phyloP scores from a whole-genome alignment of 331 rosid genomes.

The Spiraea crenata region DNA sequence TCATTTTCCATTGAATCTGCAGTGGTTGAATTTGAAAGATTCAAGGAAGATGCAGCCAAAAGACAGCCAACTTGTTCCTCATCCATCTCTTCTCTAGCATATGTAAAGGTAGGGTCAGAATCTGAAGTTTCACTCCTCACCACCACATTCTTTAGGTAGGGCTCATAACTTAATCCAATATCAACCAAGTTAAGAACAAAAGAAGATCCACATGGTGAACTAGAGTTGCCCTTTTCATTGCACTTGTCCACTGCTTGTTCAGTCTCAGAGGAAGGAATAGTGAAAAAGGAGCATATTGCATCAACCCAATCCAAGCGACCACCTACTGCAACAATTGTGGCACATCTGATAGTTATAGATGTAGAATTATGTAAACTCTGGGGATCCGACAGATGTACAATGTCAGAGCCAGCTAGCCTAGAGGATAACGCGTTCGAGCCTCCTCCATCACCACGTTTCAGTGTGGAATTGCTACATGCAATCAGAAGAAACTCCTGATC shows the following conservation, averaged over 20 bases:
- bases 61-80: conserved; percentile 70
- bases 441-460: conserved; percentile 93
- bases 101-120: conserved; percentile 44
- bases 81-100: conserved; percentile 42
- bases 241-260: conserved; percentile 39
- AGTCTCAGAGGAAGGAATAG: conserved; percentile 40
- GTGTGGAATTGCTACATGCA: conserved; percentile 62
- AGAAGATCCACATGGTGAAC: conserved; percentile 39
- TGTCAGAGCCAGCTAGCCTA: conserved; percentile 78
- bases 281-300: conserved; percentile 61
- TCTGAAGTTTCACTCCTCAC: conserved; percentile 41
- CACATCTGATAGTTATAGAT: conserved; percentile 75
- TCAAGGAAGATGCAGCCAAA: conserved; percentile 82
- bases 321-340: conserved; percentile 73
- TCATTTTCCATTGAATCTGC: conserved; percentile 44
- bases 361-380: conserved; percentile 48
- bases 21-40: conserved; percentile 57
- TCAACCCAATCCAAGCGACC: conserved; percentile 94
- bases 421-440: conserved; percentile 87
- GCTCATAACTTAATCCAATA: conserved; percentile 89
- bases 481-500: conserved; percentile 78
- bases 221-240: conserved; percentile 32
- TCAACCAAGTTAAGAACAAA: conserved; percentile 78
- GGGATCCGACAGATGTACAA: conserved; percentile 71
- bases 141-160: conserved; percentile 49